Evolutionary conservation across 441 rosid species (phyloP).

Genomic region (Dalechampia spathulata): DNA sequence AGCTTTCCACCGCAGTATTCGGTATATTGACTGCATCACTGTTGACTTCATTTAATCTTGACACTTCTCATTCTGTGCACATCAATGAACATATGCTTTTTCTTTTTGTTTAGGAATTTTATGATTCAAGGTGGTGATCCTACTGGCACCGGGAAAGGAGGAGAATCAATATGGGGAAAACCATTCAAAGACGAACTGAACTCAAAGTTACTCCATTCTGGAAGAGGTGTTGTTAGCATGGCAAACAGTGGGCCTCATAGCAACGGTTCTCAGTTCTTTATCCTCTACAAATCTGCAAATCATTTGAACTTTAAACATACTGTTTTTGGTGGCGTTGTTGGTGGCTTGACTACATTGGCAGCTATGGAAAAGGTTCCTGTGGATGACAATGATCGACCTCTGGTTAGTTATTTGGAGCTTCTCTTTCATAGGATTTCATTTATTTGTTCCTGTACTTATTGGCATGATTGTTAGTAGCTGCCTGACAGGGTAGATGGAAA

Average conservation of each 20-base stretch:
- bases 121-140: constrained; percentile 99
- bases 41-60: not conserved
- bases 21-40: constrained; percentile 31
- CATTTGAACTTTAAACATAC: constrained; percentile 93
- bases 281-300: constrained; percentile 89
- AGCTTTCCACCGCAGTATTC: constrained; percentile 68
- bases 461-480: not conserved
- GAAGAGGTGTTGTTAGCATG: constrained; percentile 95
- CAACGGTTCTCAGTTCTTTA: constrained; percentile 95
- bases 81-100: constrained; percentile 1
- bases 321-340: constrained; percentile 88
- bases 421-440: constrained; percentile 29
- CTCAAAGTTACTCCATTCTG: constrained; percentile 86
- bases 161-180: constrained; percentile 94
- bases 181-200: constrained; percentile 88
- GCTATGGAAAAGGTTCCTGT: constrained; percentile 88
- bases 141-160: constrained; percentile 87
- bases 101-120: constrained; percentile 51
- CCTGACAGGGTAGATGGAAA: not conserved
- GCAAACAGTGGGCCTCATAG: constrained; percentile 97
- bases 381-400: constrained; percentile 71
- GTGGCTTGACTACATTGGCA: constrained; percentile 73
- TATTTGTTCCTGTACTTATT: constrained; percentile 1
- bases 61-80: not conserved
- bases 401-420: constrained; percentile 37